Conservation (phyloP, 768 basidiomycete species). For the Lenzites betulinus region DNA sequence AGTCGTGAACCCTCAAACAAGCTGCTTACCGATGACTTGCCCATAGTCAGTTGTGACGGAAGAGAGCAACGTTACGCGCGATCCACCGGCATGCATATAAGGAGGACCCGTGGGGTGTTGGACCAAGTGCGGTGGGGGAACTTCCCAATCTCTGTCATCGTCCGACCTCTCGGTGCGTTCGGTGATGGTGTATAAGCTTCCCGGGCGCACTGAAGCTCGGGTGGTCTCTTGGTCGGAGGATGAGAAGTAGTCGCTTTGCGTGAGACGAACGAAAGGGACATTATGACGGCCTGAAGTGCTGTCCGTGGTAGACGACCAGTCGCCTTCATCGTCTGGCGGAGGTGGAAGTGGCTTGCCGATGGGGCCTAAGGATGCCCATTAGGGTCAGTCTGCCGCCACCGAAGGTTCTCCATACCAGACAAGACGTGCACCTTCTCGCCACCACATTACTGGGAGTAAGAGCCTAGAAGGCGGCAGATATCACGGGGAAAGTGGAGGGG, state of each 20-base stretch:
- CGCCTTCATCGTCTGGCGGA: slow-evolving; percentile 20
- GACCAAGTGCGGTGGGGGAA: not conserved
- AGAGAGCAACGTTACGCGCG: slow-evolving; percentile 42
- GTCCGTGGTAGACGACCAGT: slow-evolving; percentile 12
- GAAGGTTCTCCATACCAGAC: slow-evolving; percentile 6
- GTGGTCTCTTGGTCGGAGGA: slow-evolving; percentile 19
- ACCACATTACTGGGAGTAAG: slow-evolving; percentile 14
- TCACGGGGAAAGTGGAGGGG: not conserved
- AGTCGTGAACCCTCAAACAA: not conserved
- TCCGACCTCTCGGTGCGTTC: slow-evolving; percentile 68
- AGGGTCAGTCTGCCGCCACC: not conserved
- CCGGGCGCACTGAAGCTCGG: slow-evolving; percentile 9
- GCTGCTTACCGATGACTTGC: slow-evolving; percentile 53
- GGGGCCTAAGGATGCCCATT: slow-evolving; percentile 5
- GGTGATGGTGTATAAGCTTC: slow-evolving; percentile 61
- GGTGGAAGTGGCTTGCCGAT: slow-evolving; percentile 30
- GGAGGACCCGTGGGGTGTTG: not conserved
- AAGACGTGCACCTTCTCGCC: slow-evolving; percentile 33
- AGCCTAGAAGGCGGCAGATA: not conserved
- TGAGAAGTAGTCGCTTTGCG: slow-evolving; percentile 21
- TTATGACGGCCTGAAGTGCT: slow-evolving; percentile 22
- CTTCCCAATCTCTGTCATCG: slow-evolving; percentile 18
- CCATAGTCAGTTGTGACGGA: slow-evolving; percentile 60
- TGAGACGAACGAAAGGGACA: slow-evolving; percentile 25
- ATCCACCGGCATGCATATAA: slow-evolving; percentile 3